These are phyloP conservation scores for Cladosporium phlei DNA, from an alignment of 2,329 filamentous ascomycete genomes.

Conservation along the genomic window DNA sequence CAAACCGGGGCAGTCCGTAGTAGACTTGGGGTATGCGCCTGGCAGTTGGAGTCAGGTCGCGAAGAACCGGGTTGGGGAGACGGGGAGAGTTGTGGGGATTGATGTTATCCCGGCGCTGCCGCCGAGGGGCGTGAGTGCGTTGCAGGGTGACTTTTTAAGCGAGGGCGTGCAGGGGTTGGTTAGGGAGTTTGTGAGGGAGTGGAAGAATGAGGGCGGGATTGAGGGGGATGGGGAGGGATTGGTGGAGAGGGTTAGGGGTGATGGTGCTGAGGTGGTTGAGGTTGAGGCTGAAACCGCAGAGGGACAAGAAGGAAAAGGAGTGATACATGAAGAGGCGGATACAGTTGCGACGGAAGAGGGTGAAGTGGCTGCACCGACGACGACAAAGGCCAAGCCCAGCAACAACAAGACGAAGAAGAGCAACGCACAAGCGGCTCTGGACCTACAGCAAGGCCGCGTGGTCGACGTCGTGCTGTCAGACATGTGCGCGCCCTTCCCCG, in stretches of 20 bases:
- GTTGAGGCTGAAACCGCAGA: conserved; percentile 18
- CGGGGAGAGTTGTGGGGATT: conserved; percentile 73
- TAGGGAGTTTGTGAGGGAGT: conserved; percentile 64
- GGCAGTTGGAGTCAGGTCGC: conserved; percentile 73
- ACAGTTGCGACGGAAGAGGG: conserved; percentile 22
- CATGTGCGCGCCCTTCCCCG: conserved; percentile 96
- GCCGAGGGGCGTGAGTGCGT: conserved; percentile 83
- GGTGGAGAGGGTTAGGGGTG: conserved; percentile 59
- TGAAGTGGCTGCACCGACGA: background rate
- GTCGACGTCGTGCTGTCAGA: conserved; percentile 96
- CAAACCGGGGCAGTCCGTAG: conserved; percentile 72
- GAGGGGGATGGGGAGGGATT: conserved; percentile 47
- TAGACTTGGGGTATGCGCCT: conserved; percentile 80
- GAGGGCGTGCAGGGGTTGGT: conserved; percentile 69
- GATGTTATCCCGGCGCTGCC: conserved; percentile 91
- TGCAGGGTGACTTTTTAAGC: conserved; percentile 90
- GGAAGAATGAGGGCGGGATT: conserved; percentile 27
- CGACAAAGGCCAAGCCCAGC: background rate
- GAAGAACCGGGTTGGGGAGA: conserved; percentile 65
- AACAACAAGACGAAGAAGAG: conserved; percentile 22
- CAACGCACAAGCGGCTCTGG: conserved; percentile 30
- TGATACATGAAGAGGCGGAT: background rate
- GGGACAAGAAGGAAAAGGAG: background rate
- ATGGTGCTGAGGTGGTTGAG: conserved; percentile 18
- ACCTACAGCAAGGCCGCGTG: conserved; percentile 48